A percentile compares a stretch with the other conserved stretches of the same genome.
These are phyloP conservation scores for Aureobasidium sp. DNA, from an alignment of 2,329 filamentous ascomycete species.

Conservation along the genomic window DNA sequence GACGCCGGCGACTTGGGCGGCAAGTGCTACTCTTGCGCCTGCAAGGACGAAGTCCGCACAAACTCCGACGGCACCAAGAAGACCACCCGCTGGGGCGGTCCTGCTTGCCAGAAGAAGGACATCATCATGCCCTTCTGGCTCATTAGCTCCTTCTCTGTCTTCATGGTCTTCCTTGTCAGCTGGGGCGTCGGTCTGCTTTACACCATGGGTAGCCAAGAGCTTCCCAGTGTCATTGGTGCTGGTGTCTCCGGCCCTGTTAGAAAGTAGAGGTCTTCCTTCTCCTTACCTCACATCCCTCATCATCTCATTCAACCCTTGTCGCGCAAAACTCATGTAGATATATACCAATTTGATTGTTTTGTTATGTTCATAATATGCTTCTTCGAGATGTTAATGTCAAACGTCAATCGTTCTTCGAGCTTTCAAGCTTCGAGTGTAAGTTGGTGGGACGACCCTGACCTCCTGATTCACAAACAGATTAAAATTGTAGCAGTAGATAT, in stretches of 20 bases:
- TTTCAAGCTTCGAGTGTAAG: not conserved
- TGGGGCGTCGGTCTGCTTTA: slow-evolving; percentile 73
- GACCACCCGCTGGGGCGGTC: slow-evolving; percentile 72
- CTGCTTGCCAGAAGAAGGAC: slow-evolving; percentile 85
- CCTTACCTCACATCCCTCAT: not conserved
- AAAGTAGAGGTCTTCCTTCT: not conserved
- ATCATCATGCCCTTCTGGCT: slow-evolving; percentile 85
- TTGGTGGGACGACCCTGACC: not conserved
- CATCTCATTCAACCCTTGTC: not conserved
- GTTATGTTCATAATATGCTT: not conserved
- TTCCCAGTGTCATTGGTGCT: slow-evolving; percentile 93
- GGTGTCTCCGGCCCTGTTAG: slow-evolving; percentile 67
- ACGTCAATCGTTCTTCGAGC: not conserved
- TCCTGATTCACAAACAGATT: too few relatives aligned
- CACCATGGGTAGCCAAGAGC: slow-evolving; percentile 74
- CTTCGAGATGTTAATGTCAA: not conserved
- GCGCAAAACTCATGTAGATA: slow-evolving; percentile 10
- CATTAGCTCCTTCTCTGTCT: slow-evolving; percentile 66
- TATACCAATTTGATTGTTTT: slow-evolving; percentile 16
- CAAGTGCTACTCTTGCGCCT: slow-evolving; percentile 73
- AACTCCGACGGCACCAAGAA: slow-evolving; percentile 48
- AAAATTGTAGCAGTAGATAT: too few relatives aligned
- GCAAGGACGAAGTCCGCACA: slow-evolving; percentile 52
- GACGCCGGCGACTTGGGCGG: slow-evolving; percentile 34
- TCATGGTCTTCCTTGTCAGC: slow-evolving; percentile 59